Evolutionary conservation across 148 eudicot species (phyloP).

Genomic region (Limonium bicolor): DNA sequence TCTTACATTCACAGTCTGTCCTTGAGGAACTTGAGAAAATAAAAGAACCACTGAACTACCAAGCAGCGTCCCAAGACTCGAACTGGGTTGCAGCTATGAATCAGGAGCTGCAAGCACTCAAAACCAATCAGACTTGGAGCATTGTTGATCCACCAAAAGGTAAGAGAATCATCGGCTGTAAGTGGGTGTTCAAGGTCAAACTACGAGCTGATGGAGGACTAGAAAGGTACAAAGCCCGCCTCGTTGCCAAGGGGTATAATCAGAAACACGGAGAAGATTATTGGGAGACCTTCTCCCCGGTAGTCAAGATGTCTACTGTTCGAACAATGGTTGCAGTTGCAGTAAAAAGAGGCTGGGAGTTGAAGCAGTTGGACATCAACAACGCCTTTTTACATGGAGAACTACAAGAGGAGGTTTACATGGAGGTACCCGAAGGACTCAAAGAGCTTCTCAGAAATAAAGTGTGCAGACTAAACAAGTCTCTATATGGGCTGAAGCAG

Average conservation of each 20-base stretch:
- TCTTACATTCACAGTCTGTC: too few relatives aligned
- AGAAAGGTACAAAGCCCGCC: not conserved
- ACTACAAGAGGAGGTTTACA: not conserved
- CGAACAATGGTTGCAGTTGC: not conserved
- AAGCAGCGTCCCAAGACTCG: too few relatives aligned
- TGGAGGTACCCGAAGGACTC: not conserved
- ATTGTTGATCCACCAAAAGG: too few relatives aligned
- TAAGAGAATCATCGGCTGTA: too few relatives aligned
- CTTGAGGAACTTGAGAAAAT: too few relatives aligned
- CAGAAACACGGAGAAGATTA: slow-evolving; percentile 1
- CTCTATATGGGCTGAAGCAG: not conserved
- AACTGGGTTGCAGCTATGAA: too few relatives aligned
- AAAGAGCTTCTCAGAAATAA: too few relatives aligned
- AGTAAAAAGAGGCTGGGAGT: not conserved
- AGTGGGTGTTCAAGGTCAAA: not conserved
- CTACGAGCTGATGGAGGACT: not conserved
- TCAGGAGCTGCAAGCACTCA: too few relatives aligned
- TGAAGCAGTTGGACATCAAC: not conserved
- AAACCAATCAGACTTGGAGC: too few relatives aligned
- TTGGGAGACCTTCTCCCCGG: not conserved
- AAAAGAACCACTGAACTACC: too few relatives aligned
- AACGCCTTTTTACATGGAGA: not conserved
- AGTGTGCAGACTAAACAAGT: not conserved
- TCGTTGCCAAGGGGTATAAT: not conserved
- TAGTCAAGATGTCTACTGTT: not conserved